Evolutionary conservation across 2,329 filamentous ascomycete genomes (phyloP), one percentile per base, ranked within the genome.

Genomic region (Sclerotiophoma versabilis): DNA sequence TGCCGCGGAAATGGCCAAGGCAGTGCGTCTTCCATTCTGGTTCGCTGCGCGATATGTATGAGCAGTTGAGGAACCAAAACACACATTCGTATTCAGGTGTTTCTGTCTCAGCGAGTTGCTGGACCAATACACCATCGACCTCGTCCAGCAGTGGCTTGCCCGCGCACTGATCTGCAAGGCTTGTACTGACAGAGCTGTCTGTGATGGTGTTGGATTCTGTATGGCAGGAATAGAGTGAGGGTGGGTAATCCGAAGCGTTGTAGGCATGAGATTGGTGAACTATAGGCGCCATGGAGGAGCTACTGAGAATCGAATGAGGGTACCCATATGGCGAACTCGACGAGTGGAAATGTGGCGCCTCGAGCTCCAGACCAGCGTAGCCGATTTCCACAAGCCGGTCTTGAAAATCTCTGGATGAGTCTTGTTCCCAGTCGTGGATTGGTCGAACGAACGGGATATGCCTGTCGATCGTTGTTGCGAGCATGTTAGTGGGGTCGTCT

Each of bases 51-150:
- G 62, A 65, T 23, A 64, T 38, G 60, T 67, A 68, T 5, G 12
- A 15, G 58, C 72, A 75, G 46, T 52, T 59, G 7, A 75, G 59
- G 57, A 73, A 75, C 68, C 64, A 67, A 53, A 75, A 74, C 2
- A 62, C 59, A 47, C 72, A 75, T 38, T 73, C 69, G 44, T 63
- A 72, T 1, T 61, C 29, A 5, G 69, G 64, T 5, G 32, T 15
- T 9, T 32, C 42, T 25, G 44, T 15, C 22, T 55, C 47, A 8
- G 51, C 44, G 19, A 26, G 43, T 12, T 56, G 65, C 12, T 57
- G 50, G 15, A 65, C 61, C 15, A 73, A 58, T 5, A 73, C 63
- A 33, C 70, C 71, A 33, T 72, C 64, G 14, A 57, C 51, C 15
- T 72, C 68, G 14, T 69, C 63, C 1, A 73, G 62, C 53, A 69